A percentile compares a stretch with the other conserved stretches of the same genome.
phyloP scores from a whole-genome alignment of 169 alveolate species.

The Theileria luwenshuni region DNA sequence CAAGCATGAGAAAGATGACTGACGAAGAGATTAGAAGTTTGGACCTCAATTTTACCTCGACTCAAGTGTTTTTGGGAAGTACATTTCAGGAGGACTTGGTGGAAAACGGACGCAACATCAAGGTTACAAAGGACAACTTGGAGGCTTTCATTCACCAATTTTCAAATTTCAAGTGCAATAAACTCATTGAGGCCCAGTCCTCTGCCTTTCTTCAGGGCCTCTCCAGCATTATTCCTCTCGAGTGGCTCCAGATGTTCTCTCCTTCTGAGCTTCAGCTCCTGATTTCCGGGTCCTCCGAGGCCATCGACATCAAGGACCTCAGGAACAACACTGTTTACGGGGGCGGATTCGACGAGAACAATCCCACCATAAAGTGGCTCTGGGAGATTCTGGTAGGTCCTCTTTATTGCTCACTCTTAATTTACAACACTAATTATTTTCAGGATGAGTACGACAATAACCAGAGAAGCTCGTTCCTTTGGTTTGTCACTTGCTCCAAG shows the following conservation, averaged over 20 bases:
- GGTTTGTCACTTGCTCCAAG: slow-evolving; percentile 95
- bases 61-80: slow-evolving; percentile 38
- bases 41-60: slow-evolving; percentile 55
- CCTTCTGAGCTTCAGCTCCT: slow-evolving; percentile 91
- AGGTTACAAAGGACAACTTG: slow-evolving; percentile 53
- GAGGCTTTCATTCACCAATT: slow-evolving; percentile 45
- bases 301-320: slow-evolving; percentile 89
- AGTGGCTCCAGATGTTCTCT: slow-evolving; percentile 89
- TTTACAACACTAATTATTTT: not conserved
- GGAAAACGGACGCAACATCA: slow-evolving; percentile 44
- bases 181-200: slow-evolving; percentile 78
- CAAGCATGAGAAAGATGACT: slow-evolving; percentile 51
- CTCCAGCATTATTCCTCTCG: slow-evolving; percentile 84
- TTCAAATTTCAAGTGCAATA: slow-evolving; percentile 87
- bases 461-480: slow-evolving; percentile 87
- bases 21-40: slow-evolving; percentile 45
- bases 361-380: slow-evolving; percentile 85
- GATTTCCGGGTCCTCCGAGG: slow-evolving; percentile 90
- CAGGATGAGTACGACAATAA: slow-evolving; percentile 72
- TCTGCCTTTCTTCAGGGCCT: slow-evolving; percentile 84
- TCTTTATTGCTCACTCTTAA: not conserved
- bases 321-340: slow-evolving; percentile 85
- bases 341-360: slow-evolving; percentile 86
- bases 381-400: slow-evolving; percentile 88
- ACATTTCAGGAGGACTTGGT: slow-evolving; percentile 37